These are phyloP conservation scores for Pouteria glomerata DNA, from an alignment of 148 eudicot genomes.

Conservation along the genomic window DNA sequence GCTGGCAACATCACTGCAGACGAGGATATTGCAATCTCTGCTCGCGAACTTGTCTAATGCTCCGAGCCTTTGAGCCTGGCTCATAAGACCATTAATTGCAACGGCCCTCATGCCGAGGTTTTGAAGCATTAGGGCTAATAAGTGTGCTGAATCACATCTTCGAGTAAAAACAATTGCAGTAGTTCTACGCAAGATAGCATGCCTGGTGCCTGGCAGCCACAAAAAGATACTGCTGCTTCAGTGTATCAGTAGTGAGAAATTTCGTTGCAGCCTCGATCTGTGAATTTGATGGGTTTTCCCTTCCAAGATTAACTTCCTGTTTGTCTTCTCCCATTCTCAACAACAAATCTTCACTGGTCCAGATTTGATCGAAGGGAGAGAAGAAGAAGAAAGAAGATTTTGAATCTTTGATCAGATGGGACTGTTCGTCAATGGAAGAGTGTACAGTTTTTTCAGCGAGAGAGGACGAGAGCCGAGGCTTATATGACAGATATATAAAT, in stretches of 20 bases:
- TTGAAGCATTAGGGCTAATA: conserved; percentile 71
- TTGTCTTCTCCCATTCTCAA: no score
- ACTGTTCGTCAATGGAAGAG: background rate
- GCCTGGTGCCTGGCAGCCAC: conserved; percentile 81
- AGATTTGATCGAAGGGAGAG: background rate
- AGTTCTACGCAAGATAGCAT: conserved; percentile 75
- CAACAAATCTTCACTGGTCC: no score
- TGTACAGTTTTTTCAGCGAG: background rate
- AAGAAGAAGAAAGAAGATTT: no score
- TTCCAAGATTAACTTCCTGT: no score
- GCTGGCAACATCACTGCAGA: conserved; percentile 87
- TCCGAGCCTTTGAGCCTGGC: conserved; percentile 79
- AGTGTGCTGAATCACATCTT: conserved; percentile 62
- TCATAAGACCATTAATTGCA: conserved; percentile 84
- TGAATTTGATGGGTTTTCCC: no score
- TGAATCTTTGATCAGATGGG: background rate
- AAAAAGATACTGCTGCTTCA: conserved; percentile 71
- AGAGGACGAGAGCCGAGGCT: background rate
- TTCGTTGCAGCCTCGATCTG: conserved; percentile 74
- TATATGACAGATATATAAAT: no score
- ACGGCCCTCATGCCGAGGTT: conserved; percentile 82
- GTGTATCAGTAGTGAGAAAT: conserved; percentile 77
- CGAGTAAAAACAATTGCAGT: conserved; percentile 84
- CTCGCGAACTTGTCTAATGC: conserved; percentile 81
- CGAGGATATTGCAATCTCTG: conserved; percentile 75